Evolutionary conservation across 1,284 basidiomycete genomes (phyloP), one percentile per base, ranked within the genome.

Genomic region (Tremellales sp.): DNA sequence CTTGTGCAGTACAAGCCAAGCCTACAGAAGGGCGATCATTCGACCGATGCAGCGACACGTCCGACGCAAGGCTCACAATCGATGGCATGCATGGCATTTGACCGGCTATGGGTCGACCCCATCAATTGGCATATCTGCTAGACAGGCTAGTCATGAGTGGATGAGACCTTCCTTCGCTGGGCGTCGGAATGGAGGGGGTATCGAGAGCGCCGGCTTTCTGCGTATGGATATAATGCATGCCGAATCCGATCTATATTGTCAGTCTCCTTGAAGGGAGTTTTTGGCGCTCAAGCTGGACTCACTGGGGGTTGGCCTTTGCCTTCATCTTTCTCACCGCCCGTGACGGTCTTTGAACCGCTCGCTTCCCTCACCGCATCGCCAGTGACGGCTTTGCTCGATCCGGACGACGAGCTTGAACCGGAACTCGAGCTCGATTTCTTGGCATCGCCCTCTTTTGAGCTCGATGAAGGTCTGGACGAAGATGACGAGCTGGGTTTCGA

Each of bases 211-310:
- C 57, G 22, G 43, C 43, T 11, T 45, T 49, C 1, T 46, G 46
- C 19, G 57, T 54, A 46, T 61, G 56, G 43, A 68, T 65, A 33
- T 68, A 68, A 40, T 64, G 58, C 64, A 68, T 63, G 6, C 64
- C 64, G 36, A 65, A 57, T 4, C 61, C 63, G 26, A 62, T 46
- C 62, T 62, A 50, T 11, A 12, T 35, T 21, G 26, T 45, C 21
- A 44, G 35, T 36, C 8, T n/a, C n/a, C n/a, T n/a, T n/a, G n/a
- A n/a, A n/a, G 47, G 21, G 2, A 4, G 11, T 5, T 12, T 10
- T 36, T 7, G 15, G 33, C 15, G 5, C 13, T n/a, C 35, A 5
- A 24, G 22, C 36, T 36, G 13, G 21, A 41, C 29, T 43, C 40
- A 35, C 25, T 15, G 45, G 39, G 4, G 39, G 39, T 40, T 40